Evolutionary conservation across 306 rosid genomes (phyloP).

Genomic region (Trichosanthes cucumerina): DNA sequence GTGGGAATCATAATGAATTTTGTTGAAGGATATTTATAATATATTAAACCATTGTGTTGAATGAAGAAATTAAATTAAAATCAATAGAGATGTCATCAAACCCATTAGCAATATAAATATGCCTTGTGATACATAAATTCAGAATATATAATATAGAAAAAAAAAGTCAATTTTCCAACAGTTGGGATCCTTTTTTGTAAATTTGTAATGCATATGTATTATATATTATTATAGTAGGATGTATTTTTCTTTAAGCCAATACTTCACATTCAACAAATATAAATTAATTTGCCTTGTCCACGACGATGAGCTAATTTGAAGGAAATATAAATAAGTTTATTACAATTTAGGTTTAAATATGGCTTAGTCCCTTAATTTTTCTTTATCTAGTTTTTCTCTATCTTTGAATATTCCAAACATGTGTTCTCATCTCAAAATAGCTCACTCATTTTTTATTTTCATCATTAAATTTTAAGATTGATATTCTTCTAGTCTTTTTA

Average conservation of each 20-base stretch:
- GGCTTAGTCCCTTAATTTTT: background rate
- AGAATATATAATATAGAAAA: no score
- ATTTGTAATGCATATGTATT: background rate
- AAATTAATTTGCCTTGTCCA: background rate
- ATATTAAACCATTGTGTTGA: no score
- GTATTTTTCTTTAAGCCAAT: no score
- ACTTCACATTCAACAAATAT: no score
- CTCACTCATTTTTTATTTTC: background rate
- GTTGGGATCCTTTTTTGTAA: background rate
- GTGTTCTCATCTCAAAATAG: background rate
- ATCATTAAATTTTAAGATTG: no score
- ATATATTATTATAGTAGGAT: background rate
- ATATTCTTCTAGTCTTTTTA: no score
- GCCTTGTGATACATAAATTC: no score
- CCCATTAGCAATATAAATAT: no score
- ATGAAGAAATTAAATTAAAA: no score
- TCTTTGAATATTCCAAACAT: no score
- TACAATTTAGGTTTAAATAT: background rate
- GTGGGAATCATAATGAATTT: background rate
- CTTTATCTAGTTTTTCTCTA: no score
- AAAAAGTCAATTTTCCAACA: background rate
- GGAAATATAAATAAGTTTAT: background rate
- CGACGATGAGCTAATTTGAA: background rate
- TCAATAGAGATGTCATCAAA: no score
- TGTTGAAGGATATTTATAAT: background rate